Conservation (phyloP, 1,284 basidiomycete genomes). For the Ceratobasidium sp. region DNA sequence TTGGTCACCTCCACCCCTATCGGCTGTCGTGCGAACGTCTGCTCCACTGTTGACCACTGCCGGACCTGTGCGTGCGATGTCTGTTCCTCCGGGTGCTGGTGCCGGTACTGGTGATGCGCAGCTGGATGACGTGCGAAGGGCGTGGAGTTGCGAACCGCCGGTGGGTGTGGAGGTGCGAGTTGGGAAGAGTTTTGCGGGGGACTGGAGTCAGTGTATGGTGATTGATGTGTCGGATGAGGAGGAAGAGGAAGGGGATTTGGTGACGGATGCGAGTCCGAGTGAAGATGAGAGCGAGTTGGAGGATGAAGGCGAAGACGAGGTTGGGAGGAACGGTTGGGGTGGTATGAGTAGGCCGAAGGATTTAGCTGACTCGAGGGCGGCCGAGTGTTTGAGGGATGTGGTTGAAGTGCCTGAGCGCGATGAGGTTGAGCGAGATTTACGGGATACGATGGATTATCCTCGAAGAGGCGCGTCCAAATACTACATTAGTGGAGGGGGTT, state of each 20-base stretch:
- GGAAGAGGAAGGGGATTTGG: conserved; percentile 20
- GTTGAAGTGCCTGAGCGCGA: background rate
- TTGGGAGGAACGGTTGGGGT: background rate
- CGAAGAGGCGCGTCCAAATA: conserved; percentile 9
- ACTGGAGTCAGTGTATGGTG: conserved; percentile 41
- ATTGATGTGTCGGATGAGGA: conserved; percentile 39
- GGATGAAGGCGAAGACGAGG: background rate
- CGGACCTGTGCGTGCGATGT: conserved; percentile 21
- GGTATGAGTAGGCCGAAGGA: background rate
- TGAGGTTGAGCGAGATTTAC: background rate
- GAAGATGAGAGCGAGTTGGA: conserved; percentile 24
- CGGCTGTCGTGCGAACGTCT: conserved; percentile 29
- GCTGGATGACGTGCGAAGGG: conserved; percentile 19
- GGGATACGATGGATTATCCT: background rate
- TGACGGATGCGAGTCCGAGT: conserved; percentile 12
- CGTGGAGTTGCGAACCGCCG: conserved; percentile 41
- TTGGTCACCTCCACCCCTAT: conserved; percentile 36
- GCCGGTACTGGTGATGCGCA: conserved; percentile 4
- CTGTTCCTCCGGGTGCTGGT: conserved; percentile 12
- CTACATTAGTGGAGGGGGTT: background rate
- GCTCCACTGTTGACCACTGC: background rate
- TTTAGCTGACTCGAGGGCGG: background rate
- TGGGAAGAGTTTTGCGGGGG: conserved; percentile 40
- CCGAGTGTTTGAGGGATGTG: background rate
- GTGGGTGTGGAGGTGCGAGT: background rate